Conservation (phyloP, 495 filamentous ascomycete genomes). For the Astrothelium macrocarpum region DNA sequence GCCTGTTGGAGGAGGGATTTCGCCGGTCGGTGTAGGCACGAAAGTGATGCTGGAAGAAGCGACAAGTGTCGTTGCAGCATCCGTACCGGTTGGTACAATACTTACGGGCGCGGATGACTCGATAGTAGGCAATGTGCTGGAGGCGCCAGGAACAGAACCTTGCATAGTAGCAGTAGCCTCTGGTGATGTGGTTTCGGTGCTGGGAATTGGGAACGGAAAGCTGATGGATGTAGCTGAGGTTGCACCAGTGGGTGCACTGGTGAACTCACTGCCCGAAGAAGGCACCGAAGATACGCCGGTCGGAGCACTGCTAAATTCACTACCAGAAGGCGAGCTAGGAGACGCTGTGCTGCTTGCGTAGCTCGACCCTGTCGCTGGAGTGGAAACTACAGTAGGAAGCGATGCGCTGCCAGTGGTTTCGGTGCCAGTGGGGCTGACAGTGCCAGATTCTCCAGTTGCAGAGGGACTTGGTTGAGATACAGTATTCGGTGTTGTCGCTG, state of each 20-base stretch:
- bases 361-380: neutral
- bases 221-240: slow-evolving; percentile 6
- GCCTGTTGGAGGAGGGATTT: slow-evolving; percentile 10
- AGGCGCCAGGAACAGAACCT: slow-evolving; percentile 5
- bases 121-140: slow-evolving; percentile 8
- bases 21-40: slow-evolving; percentile 15
- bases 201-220: neutral
- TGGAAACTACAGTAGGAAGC: neutral
- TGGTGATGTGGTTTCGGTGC: slow-evolving; percentile 29
- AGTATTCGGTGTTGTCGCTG: neutral
- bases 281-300: slow-evolving; percentile 13
- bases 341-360: slow-evolving; percentile 8
- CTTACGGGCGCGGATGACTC: slow-evolving; percentile 16
- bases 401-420: neutral
- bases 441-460: neutral
- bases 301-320: slow-evolving; percentile 14
- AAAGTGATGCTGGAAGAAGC: slow-evolving; percentile 26
- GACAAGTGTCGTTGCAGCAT: slow-evolving; percentile 22
- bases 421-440: neutral
- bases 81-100: slow-evolving; percentile 27
- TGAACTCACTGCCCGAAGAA: slow-evolving; percentile 13
- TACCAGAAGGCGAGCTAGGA: neutral
- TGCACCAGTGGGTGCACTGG: slow-evolving; percentile 8
- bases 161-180: slow-evolving; percentile 15
- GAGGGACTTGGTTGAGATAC: neutral